Percentiles rank a stretch among this genome's conserved stretches.
Evolutionary conservation across 352 stramenopile genomes (phyloP).

Genomic region (Lagenidium sp.): DNA sequence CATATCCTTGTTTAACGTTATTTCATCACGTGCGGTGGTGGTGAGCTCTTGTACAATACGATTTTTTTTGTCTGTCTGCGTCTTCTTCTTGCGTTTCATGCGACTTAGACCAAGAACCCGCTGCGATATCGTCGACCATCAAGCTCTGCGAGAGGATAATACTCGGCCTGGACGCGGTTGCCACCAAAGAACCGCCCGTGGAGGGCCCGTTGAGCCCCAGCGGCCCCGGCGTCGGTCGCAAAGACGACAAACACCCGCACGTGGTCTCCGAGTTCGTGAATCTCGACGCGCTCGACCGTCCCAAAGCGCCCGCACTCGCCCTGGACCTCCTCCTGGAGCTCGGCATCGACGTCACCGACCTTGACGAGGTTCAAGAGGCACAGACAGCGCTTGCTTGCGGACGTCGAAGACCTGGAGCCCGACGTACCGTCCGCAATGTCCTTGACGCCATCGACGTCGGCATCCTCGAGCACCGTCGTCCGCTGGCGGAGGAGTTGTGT

Average conservation of each 20-base stretch:
- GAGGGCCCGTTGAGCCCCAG: slow-evolving; percentile 43
- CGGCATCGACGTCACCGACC: slow-evolving; percentile 58
- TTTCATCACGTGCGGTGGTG: no score
- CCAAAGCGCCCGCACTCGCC: slow-evolving; percentile 61
- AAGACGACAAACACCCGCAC: slow-evolving; percentile 78
- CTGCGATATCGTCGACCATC: slow-evolving; percentile 35
- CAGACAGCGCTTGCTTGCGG: slow-evolving; percentile 40
- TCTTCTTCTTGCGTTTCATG: not conserved
- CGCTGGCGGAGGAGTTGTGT: slow-evolving; percentile 8
- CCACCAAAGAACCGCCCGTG: slow-evolving; percentile 71
- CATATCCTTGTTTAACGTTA: not conserved
- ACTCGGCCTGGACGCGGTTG: slow-evolving; percentile 59
- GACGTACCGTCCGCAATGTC: slow-evolving; percentile 12
- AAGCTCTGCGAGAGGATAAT: slow-evolving; percentile 43
- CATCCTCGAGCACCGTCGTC: slow-evolving; percentile 28
- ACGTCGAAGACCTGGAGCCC: not conserved
- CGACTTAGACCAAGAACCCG: slow-evolving; percentile 26
- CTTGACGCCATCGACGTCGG: slow-evolving; percentile 50
- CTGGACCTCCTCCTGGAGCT: slow-evolving; percentile 58
- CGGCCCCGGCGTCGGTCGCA: slow-evolving; percentile 26
- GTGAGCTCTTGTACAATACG: no score
- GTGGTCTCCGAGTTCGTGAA: slow-evolving; percentile 56
- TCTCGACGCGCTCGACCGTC: slow-evolving; percentile 36
- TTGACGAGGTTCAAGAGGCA: slow-evolving; percentile 69
- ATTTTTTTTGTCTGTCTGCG: no score